Base-by-base conservation (phyloP, 495 filamentous ascomycete species). In the Aspergillus biplanus region DNA sequence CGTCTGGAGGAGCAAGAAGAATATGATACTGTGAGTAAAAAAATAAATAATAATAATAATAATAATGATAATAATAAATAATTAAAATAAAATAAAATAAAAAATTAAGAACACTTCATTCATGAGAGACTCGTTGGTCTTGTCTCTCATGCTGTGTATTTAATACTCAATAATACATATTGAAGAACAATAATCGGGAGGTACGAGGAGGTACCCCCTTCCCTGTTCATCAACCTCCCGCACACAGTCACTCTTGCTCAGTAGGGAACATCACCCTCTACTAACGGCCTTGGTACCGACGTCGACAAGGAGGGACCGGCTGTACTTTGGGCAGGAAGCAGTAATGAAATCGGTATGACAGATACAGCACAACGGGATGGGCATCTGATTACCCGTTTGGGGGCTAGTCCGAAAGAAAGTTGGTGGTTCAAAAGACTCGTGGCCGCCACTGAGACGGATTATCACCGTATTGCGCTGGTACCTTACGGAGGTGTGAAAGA, bases 371-470 rank as follows among this genome's bases (percentile, higher is more conserved):
- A 18, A 57, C 53, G 33, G 42, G 44, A 56, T 63, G 54, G 33
- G 18, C 34, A 15, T 37, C 33, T 34, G 16, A 34, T 58, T 56
- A 37, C 52, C 39, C n/a, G n/a, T 47, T 58, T 63, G 21, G 61
- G 53, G 33, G 34, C 33, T 64, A 64, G 62, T 52, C 37, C 49
- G 44, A 62, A 66, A 64, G 32, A 63, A 60, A 58, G 52, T 50
- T 68, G 55, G 62, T 58, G 64, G 59, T 57, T 48, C 56, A 49
- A 49, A 50, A 68, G 59, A 69, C 63, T 69, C 66, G 66, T 69
- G 66, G 66, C 66, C 66, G 66, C 66, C 66, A 69, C 66, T 64
- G 63, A 53, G 50, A 63, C 57, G 58, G 63, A 65, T 65, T 49
- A 49, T 62, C 60, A 46, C 60, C 42, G 60, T 62, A 56, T 62